Evolutionary conservation across 257 asterid species (phyloP), one percentile per base, ranked within the genome.

Genomic region (Capsicum baccatum): DNA sequence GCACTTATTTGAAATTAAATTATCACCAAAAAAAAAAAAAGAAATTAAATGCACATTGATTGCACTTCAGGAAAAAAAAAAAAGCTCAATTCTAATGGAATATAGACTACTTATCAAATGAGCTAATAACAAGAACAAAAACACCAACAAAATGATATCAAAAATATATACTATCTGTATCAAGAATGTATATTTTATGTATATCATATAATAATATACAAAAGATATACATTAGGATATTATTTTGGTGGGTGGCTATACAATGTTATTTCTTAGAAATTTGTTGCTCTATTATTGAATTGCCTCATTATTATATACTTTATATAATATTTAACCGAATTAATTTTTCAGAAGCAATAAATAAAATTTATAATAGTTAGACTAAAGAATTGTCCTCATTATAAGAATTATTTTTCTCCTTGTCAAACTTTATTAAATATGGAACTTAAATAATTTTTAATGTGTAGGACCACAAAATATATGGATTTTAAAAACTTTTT

Each of bases 371-470:
- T 6, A 52, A 48, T n/a, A 47, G 59, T 52, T 76, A 76, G 63
- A 52, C 48, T 52, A 21, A 13, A 76, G 39, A 76, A 16, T 76
- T 21, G 81, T 76, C 63, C 47, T 74, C 44, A 39, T 39, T 42
- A 74, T 19, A 6, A 50, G 42, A 13, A 13, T 52, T 76, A 21
- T 47, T 8, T 76, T 74, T 52, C 63, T 76, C 21, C 81, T 52
- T 52, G 63, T 76, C 63, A 76, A 76, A 76, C 48, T 52, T 52
- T 76, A 16, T 26, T 76, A 52, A 76, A 50, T 14, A 50, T 50
- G 42, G 26, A 76, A 76, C 48, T 52, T 52, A 76, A 76, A 52
- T 26, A 26, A 3, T 26, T 52, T 39, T 26, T 3, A 14, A 21
- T 52, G 44, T 52, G 81, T 52, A 52, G 81, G 63, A 52, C 48